Evolutionary conservation across 208 protist species (phyloP).

Genomic region (Crithidia bombi): DNA sequence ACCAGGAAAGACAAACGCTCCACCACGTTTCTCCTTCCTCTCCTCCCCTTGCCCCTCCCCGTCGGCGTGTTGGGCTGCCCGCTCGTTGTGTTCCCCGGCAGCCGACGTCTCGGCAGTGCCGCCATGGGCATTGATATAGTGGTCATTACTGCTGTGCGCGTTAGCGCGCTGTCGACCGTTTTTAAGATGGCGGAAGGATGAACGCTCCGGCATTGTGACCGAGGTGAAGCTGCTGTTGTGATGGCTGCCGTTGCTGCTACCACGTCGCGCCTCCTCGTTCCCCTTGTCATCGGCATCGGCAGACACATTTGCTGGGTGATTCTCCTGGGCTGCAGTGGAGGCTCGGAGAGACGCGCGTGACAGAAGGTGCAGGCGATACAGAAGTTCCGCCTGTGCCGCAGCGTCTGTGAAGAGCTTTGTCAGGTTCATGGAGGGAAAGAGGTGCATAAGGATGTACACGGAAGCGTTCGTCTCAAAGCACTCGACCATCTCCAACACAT

Average conservation of each 20-base stretch:
- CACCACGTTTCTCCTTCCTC: too few relatives aligned
- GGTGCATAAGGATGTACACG: constrained; percentile 89
- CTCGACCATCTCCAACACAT: constrained; percentile 87
- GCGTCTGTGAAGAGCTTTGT: constrained; percentile 61
- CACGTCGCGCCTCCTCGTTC: neutral
- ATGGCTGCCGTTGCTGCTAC: neutral
- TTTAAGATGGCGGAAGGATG: constrained; percentile 2
- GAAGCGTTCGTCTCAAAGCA: constrained; percentile 84
- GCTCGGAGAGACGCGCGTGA: constrained; percentile 7
- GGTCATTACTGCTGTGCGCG: neutral
- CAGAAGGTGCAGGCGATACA: constrained; percentile 15
- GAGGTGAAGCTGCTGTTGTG: constrained; percentile 11
- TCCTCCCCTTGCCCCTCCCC: neutral
- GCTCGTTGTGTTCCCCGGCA: neutral
- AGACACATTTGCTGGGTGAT: neutral
- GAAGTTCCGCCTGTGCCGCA: constrained; percentile 14
- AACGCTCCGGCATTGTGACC: neutral
- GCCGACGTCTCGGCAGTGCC: neutral
- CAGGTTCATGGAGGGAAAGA: constrained; percentile 74
- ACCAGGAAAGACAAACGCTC: neutral
- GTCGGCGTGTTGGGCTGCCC: neutral
- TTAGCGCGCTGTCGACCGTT: neutral
- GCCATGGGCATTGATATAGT: neutral
- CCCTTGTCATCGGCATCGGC: neutral
- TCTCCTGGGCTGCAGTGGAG: neutral